Conservation (phyloP, 1,284 basidiomycete genomes). For the Coniferiporia sulphurascens region DNA sequence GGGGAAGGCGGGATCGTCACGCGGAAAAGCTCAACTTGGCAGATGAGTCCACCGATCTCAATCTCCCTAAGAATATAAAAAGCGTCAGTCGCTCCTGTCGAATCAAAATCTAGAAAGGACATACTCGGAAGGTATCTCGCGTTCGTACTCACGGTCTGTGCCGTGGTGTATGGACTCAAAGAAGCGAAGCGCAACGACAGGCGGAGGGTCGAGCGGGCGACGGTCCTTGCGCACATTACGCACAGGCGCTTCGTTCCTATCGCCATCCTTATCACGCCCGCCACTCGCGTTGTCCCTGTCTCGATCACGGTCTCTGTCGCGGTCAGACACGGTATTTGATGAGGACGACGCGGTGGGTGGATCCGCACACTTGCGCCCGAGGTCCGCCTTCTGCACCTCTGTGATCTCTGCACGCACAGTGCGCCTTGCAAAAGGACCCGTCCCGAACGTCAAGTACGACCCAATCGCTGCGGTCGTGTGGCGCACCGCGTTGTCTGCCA, state of each 20-base stretch:
- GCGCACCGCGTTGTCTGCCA: not conserved
- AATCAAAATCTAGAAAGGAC: constrained; percentile 4
- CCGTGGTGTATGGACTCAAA: constrained; percentile 41
- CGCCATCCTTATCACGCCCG: not conserved
- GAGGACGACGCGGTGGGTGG: constrained; percentile 9
- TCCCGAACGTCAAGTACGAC: constrained; percentile 45
- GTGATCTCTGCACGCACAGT: constrained; percentile 53
- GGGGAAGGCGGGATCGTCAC: constrained; percentile 17
- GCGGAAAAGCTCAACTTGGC: constrained; percentile 26
- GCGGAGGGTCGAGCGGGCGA: constrained; percentile 59
- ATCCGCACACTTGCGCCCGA: constrained; percentile 54
- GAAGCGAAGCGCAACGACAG: constrained; percentile 50
- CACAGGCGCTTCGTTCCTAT: not conserved
- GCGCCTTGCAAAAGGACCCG: constrained; percentile 55
- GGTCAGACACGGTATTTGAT: not conserved
- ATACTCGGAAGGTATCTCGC: constrained; percentile 43
- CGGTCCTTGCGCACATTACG: constrained; percentile 35
- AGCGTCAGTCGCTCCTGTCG: not conserved
- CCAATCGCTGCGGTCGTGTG: constrained; percentile 28
- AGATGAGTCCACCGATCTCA: constrained; percentile 25
- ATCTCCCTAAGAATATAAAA: not conserved
- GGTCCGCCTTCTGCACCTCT: constrained; percentile 60
- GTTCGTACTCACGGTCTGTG: constrained; percentile 35
- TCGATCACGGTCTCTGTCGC: not conserved
- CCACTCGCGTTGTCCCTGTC: not conserved